phyloP scores from a whole-genome alignment of 2,329 filamentous ascomycete genomes.

The Anisogramma anomala region DNA sequence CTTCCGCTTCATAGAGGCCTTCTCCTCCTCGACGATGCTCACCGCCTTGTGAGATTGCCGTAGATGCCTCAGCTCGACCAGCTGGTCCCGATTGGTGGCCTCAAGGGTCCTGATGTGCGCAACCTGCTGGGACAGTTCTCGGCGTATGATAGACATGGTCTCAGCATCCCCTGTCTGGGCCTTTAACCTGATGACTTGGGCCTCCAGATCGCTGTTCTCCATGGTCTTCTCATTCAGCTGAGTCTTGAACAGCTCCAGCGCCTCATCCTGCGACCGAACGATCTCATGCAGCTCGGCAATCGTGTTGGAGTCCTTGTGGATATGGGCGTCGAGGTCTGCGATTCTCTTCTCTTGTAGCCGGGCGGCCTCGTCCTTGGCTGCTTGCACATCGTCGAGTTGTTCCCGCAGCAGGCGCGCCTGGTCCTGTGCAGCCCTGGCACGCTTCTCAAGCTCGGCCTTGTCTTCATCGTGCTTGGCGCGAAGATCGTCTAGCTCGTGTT shows the following conservation, averaged over 20 bases:
- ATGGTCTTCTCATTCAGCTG: conserved; percentile 58
- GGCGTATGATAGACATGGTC: conserved; percentile 72
- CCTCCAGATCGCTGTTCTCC: conserved; percentile 64
- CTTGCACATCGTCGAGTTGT: conserved; percentile 61
- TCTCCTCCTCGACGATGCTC: conserved; percentile 91
- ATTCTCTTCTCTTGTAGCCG: conserved; percentile 45
- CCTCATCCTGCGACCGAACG: conserved; percentile 40
- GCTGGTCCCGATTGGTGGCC: conserved; percentile 65
- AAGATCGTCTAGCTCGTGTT: conserved; percentile 40
- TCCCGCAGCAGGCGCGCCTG: conserved; percentile 65
- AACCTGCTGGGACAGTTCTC: conserved; percentile 83
- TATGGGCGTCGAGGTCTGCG: conserved; percentile 42
- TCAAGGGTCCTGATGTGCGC: conserved; percentile 82
- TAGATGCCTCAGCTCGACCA: conserved; percentile 66
- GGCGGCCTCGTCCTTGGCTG: conserved; percentile 57
- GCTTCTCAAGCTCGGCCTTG: conserved; percentile 55
- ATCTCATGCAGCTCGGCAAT: conserved; percentile 51
- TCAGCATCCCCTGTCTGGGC: conserved; percentile 80
- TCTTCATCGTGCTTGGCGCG: conserved; percentile 40
- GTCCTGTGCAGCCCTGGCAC: conserved; percentile 59
- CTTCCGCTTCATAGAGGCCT: conserved; percentile 67
- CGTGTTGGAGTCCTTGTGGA: conserved; percentile 33
- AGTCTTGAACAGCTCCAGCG: conserved; percentile 50
- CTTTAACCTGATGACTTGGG: conserved; percentile 72
- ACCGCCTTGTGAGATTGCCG: conserved; percentile 76